Percentiles rank a stretch among this genome's conserved stretches.
phyloP scores from a whole-genome alignment of 179 eudicot genomes.

The Amaranthus tricolor region DNA sequence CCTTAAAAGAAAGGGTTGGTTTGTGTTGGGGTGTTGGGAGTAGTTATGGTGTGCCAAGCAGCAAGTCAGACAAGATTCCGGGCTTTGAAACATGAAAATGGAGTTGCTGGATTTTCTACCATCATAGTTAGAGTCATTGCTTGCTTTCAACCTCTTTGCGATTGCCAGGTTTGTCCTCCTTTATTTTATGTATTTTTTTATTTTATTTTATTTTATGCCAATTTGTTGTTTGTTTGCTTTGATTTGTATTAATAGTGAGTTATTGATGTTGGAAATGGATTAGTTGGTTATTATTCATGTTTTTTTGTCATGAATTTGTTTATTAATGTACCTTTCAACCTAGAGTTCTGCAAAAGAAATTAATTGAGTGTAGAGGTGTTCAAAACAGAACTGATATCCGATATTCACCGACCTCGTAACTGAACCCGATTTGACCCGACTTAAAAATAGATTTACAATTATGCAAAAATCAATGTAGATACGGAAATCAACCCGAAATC shows the following conservation, averaged over 20 bases:
- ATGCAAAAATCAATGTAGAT: no score
- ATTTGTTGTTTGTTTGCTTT: background rate
- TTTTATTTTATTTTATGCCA: background rate
- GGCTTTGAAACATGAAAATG: slow-evolving; percentile 84
- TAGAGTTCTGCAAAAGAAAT: no score
- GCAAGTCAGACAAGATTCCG: slow-evolving; percentile 96
- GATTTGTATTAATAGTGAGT: background rate
- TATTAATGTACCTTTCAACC: no score
- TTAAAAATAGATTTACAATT: no score
- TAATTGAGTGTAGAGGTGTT: no score
- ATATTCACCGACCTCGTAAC: no score
- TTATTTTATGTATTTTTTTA: no score
- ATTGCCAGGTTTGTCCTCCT: slow-evolving; percentile 74
- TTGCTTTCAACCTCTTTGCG: slow-evolving; percentile 92
- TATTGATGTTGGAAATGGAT: background rate
- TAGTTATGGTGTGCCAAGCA: slow-evolving; percentile 99
- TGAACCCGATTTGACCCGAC: no score
- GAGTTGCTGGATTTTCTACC: slow-evolving; percentile 83
- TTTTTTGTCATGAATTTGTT: no score
- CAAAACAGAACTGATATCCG: no score
- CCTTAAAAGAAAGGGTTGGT: background rate
- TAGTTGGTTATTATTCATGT: no score
- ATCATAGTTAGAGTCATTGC: slow-evolving; percentile 91
- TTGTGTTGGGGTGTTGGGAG: slow-evolving; percentile 35
- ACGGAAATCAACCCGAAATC: no score